phyloP scores from a whole-genome alignment of 768 basidiomycete species.

The Goffeauzyma gilvescens region DNA sequence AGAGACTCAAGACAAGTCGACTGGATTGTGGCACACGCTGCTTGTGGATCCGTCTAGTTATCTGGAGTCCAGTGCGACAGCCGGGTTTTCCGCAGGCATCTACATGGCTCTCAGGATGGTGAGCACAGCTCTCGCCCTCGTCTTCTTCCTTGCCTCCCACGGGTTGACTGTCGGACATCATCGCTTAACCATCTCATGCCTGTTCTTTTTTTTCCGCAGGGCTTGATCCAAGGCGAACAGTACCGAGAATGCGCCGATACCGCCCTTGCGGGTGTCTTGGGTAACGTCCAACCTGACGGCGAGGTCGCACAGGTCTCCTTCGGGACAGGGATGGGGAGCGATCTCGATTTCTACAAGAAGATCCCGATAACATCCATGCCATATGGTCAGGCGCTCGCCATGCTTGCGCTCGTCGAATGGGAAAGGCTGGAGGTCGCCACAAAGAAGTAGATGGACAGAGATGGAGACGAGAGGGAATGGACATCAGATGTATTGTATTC shows the following conservation, averaged over 20 bases:
- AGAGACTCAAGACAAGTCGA: slow-evolving; percentile 35
- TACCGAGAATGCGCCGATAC: slow-evolving; percentile 12
- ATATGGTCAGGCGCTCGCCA: slow-evolving; percentile 41
- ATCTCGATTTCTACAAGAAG: slow-evolving; percentile 38
- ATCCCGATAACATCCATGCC: slow-evolving; percentile 44
- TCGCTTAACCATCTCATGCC: neutral
- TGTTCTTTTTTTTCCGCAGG: slow-evolving; percentile 3
- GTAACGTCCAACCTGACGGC: slow-evolving; percentile 37
- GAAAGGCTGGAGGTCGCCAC: slow-evolving; percentile 14
- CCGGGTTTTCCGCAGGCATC: slow-evolving; percentile 25
- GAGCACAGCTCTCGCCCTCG: neutral
- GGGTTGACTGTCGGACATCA: too few relatives aligned
- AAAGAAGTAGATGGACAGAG: slow-evolving; percentile 1
- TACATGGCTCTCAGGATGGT: slow-evolving; percentile 13
- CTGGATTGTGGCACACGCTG: slow-evolving; percentile 43
- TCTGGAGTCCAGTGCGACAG: slow-evolving; percentile 34
- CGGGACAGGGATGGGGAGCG: slow-evolving; percentile 40
- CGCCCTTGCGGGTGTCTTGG: slow-evolving; percentile 29
- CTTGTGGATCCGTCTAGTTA: slow-evolving; percentile 40
- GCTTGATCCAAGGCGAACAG: slow-evolving; percentile 4
- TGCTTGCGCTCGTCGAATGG: slow-evolving; percentile 39
- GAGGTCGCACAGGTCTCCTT: slow-evolving; percentile 40
- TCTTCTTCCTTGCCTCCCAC: neutral
- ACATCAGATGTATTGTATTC: too few relatives aligned
- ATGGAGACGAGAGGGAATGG: too few relatives aligned